A percentile compares a stretch with the other conserved stretches of the same genome.
These are phyloP conservation scores for Elymus sibiricus DNA, from an alignment of 176 grass and related monocot genomes.

Conservation along the genomic window DNA sequence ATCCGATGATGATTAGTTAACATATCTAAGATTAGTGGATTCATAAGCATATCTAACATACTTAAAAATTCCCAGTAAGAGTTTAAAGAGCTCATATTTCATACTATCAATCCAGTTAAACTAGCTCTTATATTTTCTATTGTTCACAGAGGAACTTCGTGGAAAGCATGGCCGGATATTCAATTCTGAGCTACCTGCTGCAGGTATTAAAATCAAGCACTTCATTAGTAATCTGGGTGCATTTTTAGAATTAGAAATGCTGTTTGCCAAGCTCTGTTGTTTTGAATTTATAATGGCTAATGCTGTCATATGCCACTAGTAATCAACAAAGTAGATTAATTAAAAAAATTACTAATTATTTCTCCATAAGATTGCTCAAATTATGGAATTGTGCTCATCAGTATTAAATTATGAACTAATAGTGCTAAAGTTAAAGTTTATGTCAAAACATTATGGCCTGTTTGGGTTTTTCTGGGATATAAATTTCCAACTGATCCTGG, in stretches of 20 bases:
- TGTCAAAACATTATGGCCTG: neutral
- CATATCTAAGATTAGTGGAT: neutral
- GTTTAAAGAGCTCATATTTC: constrained; percentile 1
- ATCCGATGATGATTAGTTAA: neutral
- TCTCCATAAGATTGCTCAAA: neutral
- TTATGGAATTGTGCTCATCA: neutral
- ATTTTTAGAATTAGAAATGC: neutral
- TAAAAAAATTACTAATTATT: neutral
- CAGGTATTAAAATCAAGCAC: constrained; percentile 57
- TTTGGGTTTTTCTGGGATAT: neutral
- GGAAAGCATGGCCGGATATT: constrained; percentile 99
- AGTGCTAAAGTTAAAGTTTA: neutral
- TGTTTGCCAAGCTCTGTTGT: neutral
- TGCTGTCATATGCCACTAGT: neutral
- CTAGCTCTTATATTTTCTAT: constrained; percentile 18
- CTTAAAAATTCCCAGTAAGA: constrained; percentile 1
- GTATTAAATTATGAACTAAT: neutral
- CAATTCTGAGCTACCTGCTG: constrained; percentile 85
- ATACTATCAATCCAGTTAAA: neutral
- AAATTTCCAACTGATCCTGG: neutral
- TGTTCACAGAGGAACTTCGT: constrained; percentile 94
- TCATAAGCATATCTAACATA: neutral
- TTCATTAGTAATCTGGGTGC: neutral
- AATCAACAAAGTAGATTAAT: neutral
- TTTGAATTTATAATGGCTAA: neutral